A percentile compares a stretch with the other conserved stretches of the same genome.
These are phyloP conservation scores for Vachellia pachyceras DNA, from an alignment of 306 rosid species.

Conservation along the genomic window DNA sequence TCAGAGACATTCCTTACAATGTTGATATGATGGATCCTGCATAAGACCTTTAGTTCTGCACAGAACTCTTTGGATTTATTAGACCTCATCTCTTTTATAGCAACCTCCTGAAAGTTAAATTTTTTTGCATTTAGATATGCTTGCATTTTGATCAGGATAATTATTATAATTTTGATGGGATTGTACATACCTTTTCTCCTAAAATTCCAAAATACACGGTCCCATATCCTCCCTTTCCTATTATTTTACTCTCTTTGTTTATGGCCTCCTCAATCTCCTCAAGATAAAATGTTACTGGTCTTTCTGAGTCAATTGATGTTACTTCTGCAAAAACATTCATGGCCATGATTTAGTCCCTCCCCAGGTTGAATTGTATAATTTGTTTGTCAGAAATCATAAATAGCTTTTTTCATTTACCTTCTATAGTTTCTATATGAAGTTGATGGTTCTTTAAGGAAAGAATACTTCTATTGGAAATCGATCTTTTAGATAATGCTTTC, in stretches of 20 bases:
- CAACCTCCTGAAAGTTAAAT: slow-evolving; percentile 70
- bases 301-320: slow-evolving; percentile 59
- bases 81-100: slow-evolving; percentile 76
- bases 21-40: slow-evolving; percentile 64
- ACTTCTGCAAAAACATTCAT: slow-evolving; percentile 48
- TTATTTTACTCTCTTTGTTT: slow-evolving; percentile 47
- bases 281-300: slow-evolving; percentile 46
- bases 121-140: background rate
- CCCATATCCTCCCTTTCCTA: slow-evolving; percentile 81
- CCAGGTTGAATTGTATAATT: background rate
- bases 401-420: slow-evolving; percentile 45
- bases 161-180: slow-evolving; percentile 10
- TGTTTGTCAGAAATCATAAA: slow-evolving; percentile 3
- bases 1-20: slow-evolving; percentile 50
- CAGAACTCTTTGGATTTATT: slow-evolving; percentile 73
- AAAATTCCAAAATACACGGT: slow-evolving; percentile 64
- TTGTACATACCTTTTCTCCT: slow-evolving; percentile 59
- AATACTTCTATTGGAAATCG: slow-evolving; percentile 26
- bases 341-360: slow-evolving; percentile 9
- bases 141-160: slow-evolving; percentile 3
- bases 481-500: slow-evolving; percentile 39
- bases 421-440: slow-evolving; percentile 40
- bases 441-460: slow-evolving; percentile 38
- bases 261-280: slow-evolving; percentile 77
- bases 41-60: slow-evolving; percentile 73